These are phyloP conservation scores for Trichoderma brevicompactum DNA, from an alignment of 2,329 filamentous ascomycete genomes.

Conservation along the genomic window DNA sequence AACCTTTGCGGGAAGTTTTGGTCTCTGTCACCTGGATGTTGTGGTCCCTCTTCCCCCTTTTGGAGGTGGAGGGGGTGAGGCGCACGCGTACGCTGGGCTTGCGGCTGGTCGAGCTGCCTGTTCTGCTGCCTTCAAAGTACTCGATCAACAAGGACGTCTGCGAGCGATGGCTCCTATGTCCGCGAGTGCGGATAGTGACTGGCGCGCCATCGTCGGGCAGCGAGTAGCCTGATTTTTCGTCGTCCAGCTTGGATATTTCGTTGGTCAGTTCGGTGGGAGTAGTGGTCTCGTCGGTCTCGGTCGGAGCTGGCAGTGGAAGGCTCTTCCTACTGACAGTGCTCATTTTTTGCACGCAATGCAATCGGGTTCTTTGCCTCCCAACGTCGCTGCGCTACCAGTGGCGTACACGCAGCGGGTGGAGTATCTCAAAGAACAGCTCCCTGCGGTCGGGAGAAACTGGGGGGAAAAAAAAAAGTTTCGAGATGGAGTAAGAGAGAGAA, in stretches of 20 bases:
- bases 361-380: constrained; percentile 9
- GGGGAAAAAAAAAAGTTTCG: not conserved
- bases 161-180: constrained; percentile 64
- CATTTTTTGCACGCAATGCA: constrained; percentile 49
- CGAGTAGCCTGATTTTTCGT: constrained; percentile 75
- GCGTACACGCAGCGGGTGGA: not conserved
- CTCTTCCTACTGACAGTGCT: constrained; percentile 59
- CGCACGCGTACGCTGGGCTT: constrained; percentile 80
- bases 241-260: constrained; percentile 69
- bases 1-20: constrained; percentile 72
- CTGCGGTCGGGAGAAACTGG: not conserved
- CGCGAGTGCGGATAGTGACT: constrained; percentile 84
- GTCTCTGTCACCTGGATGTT: constrained; percentile 83
- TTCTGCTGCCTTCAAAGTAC: constrained; percentile 85
- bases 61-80: constrained; percentile 82
- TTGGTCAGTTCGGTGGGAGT: constrained; percentile 66
- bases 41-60: constrained; percentile 65
- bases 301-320: constrained; percentile 77
- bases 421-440: not conserved
- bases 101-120: constrained; percentile 61
- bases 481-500: constrained; percentile 12
- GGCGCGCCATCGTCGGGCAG: constrained; percentile 87
- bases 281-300: constrained; percentile 69
- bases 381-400: constrained; percentile 7
- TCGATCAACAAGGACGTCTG: constrained; percentile 93